Percentiles rank a stretch among this genome's conserved stretches.
These are phyloP conservation scores for Croton setiger DNA, from an alignment of 441 rosid genomes.

Conservation along the genomic window DNA sequence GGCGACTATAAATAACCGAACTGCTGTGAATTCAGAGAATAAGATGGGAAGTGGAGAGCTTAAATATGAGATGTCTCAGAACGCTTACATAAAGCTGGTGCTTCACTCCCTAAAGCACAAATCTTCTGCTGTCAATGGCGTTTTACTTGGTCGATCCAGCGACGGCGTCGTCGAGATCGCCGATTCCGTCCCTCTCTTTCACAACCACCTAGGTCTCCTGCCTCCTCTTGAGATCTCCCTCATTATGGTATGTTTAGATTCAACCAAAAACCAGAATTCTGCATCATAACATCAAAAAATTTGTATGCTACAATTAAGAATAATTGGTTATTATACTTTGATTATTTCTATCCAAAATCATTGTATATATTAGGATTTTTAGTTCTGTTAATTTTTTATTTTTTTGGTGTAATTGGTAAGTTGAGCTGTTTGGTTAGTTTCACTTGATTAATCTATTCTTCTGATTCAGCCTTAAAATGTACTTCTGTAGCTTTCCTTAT, in stretches of 20 bases:
- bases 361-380: no score
- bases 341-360: no score
- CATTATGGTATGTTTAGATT: constrained; percentile 50
- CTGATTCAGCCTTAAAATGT: no score
- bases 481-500: not conserved
- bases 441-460: no score
- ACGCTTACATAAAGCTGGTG: constrained; percentile 81
- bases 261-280: not conserved
- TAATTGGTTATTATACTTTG: not conserved
- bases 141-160: constrained; percentile 59
- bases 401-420: no score
- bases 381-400: no score
- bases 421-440: not conserved
- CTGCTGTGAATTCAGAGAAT: not conserved
- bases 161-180: constrained; percentile 57
- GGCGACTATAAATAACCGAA: not conserved
- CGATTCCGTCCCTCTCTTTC: constrained; percentile 92
- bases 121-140: constrained; percentile 81
- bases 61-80: constrained; percentile 73
- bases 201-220: constrained; percentile 78
- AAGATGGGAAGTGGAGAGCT: constrained; percentile 17
- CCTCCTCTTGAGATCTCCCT: constrained; percentile 96
- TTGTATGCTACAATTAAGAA: not conserved
- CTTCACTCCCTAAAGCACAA: constrained; percentile 82
- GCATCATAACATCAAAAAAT: not conserved